Conservation (phyloP, 2,329 filamentous ascomycete species). For the Thermoascus crustaceus region DNA sequence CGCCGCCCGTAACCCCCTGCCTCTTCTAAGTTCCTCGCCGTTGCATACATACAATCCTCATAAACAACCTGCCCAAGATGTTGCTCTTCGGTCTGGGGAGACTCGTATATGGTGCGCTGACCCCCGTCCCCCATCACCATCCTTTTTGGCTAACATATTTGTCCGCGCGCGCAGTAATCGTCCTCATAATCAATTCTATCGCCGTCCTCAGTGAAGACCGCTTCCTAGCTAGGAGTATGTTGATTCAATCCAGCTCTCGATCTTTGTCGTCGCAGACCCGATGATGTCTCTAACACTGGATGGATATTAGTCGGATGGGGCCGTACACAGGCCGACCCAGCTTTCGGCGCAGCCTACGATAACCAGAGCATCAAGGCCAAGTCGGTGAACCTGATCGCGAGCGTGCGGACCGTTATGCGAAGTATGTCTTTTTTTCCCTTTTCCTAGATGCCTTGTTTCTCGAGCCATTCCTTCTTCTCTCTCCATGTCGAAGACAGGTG, state of each 20-base stretch:
- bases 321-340: conserved; percentile 54
- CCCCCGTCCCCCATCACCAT: not conserved
- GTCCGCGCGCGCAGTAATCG: conserved; percentile 48
- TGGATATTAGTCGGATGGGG: conserved; percentile 66
- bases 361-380: conserved; percentile 78
- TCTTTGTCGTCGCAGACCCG: too few relatives aligned
- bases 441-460: not conserved
- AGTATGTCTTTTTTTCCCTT: conserved; percentile 50
- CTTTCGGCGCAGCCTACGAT: conserved; percentile 64
- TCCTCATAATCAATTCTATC: conserved; percentile 89
- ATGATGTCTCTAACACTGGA: conserved; percentile 4
- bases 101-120: conserved; percentile 62
- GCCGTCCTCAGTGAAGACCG: conserved; percentile 91
- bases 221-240: conserved; percentile 70
- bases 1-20: too few relatives aligned
- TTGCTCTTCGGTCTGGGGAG: conserved; percentile 62
- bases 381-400: conserved; percentile 80
- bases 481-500: too few relatives aligned
- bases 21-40: too few relatives aligned
- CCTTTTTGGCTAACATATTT: conserved; percentile 5
- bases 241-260: too few relatives aligned
- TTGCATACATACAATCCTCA: too few relatives aligned
- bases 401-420: conserved; percentile 84
- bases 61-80: conserved; percentile 48
- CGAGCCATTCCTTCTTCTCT: too few relatives aligned